These are phyloP conservation scores for Cyberlindnera maclurae DNA, from an alignment of 805 yeast species.

Conservation along the genomic window DNA sequence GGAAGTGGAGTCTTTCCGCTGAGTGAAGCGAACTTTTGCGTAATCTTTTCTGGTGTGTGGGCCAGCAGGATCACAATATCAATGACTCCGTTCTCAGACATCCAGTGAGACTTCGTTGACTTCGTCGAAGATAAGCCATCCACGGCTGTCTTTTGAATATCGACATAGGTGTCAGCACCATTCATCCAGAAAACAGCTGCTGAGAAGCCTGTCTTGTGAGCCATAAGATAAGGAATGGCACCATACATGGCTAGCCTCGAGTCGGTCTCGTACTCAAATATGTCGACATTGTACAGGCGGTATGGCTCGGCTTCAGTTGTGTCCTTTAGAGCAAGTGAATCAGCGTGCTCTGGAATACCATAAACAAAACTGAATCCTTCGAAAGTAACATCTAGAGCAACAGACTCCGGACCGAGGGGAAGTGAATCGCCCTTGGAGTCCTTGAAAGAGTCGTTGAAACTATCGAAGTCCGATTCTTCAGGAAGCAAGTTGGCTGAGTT, in stretches of 20 bases:
- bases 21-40: constrained; percentile 53
- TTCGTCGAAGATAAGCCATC: constrained; percentile 4
- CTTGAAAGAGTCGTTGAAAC: constrained; percentile 64
- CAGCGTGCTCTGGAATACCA: constrained; percentile 98
- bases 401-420: constrained; percentile 84
- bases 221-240: constrained; percentile 80
- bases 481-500: constrained; percentile 37
- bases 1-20: constrained; percentile 77
- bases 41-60: constrained; percentile 46
- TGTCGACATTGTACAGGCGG: constrained; percentile 86
- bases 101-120: constrained; percentile 70
- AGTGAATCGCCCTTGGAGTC: constrained; percentile 60
- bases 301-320: constrained; percentile 66
- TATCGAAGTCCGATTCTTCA: constrained; percentile 57
- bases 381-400: constrained; percentile 73
- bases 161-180: constrained; percentile 87
- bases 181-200: constrained; percentile 89
- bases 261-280: constrained; percentile 83
- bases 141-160: constrained; percentile 34
- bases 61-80: constrained; percentile 70
- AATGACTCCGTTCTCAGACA: constrained; percentile 81
- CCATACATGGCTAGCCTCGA: constrained; percentile 93
- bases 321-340: constrained; percentile 63
- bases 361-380: constrained; percentile 55
- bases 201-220: constrained; percentile 47